Conservation (phyloP, 176 grass and related monocot genomes). For the Triticum monococcum region DNA sequence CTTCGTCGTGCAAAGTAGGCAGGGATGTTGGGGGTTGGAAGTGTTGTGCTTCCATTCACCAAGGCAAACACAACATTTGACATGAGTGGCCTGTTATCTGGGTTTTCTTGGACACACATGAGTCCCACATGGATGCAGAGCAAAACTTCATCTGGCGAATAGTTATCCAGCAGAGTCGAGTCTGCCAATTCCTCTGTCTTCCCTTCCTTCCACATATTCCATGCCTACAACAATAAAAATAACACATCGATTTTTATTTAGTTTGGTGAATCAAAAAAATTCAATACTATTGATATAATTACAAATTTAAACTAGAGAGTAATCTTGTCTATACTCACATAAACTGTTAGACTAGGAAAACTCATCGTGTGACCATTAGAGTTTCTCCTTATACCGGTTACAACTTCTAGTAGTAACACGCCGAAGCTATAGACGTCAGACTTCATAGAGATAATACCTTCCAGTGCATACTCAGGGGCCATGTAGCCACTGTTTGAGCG, state of each 20-base stretch:
- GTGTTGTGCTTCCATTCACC: conserved; percentile 23
- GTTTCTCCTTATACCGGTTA: conserved; percentile 42
- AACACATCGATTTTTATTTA: not conserved
- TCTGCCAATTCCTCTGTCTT: conserved; percentile 29
- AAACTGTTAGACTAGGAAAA: conserved; percentile 33
- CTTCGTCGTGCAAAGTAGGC: conserved; percentile 15
- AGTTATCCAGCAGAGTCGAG: conserved; percentile 19
- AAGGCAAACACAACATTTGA: conserved; percentile 30
- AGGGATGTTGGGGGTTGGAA: conserved; percentile 4
- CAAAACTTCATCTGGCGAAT: conserved; percentile 16
- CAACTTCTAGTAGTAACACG: conserved; percentile 43
- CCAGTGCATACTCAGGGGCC: conserved; percentile 65
- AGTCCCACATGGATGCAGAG: conserved; percentile 49
- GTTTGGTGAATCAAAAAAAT: no score
- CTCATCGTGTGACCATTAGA: not conserved
- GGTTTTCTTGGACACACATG: conserved; percentile 53
- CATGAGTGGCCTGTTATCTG: not conserved
- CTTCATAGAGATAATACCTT: conserved; percentile 49
- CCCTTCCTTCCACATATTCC: conserved; percentile 49
- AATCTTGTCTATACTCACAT: conserved; percentile 20
- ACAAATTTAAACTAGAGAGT: not conserved
- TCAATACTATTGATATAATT: not conserved
- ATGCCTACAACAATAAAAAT: conserved; percentile 20
- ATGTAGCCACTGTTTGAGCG: conserved; percentile 44
- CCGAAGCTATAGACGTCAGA: conserved; percentile 60